Base-by-base conservation (phyloP, 1,284 basidiomycete species). In the Sanghuangporus sanghuang region DNA sequence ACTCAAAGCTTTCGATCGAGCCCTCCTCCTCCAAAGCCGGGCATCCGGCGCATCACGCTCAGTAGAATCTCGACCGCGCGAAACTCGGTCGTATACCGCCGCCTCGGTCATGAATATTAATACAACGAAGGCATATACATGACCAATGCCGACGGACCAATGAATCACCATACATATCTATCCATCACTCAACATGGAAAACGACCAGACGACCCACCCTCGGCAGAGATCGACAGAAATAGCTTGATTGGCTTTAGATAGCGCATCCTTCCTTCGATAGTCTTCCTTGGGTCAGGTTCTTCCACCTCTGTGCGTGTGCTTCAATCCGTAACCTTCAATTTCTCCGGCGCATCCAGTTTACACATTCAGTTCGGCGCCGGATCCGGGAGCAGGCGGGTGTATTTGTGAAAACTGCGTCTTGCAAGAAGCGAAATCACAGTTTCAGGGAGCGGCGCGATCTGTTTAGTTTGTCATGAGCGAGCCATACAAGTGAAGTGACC, bases 231-330 rank as follows among this genome's bases (percentile, higher is more conserved):
- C 53, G 53, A 54, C 53, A 38, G 16, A 36, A 60, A 53, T 60
- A 52, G 58, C 3, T n/a, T 52, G 58, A 60, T 60, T 60, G 38
- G 48, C 58, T 60, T 50, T 40, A 36, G 57, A 59, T 59, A 59
- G 42, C 27, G 27, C 57, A 46, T 46, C 57, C 14, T 54, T 49
- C n/a, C 21, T 49, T 18, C 21, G 9, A 9, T 9, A 9, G 9
- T 49, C 48, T 16, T 53, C 14, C 32, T 32, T 53, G 16, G 16
- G 2, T 9, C 6, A 27, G 21, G 7, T 27, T 53, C 12, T 32
- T 36, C 27, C 7, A 12, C 2, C 23, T 53, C 52, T 14, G 11
- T 53, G 9, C 32, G 11, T 32, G 2, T 32, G 36, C 32, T 54
- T 54, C 32, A 16, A 14, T 12, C 32, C 23, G 27, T 32, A 5